These are phyloP conservation scores for Zygosaccharomyces lentus DNA, from an alignment of 805 yeast species.

Conservation along the genomic window DNA sequence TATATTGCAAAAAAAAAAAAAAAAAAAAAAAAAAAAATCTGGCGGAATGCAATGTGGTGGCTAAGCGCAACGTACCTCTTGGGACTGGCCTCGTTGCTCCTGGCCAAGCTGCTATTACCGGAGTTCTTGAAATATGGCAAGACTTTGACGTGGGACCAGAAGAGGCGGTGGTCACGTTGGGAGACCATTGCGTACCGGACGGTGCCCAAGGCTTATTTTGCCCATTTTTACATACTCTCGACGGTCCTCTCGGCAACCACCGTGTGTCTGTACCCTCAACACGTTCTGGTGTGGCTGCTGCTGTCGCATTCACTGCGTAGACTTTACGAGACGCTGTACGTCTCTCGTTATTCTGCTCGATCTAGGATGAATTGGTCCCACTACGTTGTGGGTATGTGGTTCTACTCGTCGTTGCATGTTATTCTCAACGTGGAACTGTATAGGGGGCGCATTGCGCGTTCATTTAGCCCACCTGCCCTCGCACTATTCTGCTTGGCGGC, in stretches of 20 bases:
- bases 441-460: constrained; percentile 14
- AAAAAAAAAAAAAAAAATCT: not conserved
- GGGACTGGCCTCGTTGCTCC: constrained; percentile 28
- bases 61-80: constrained; percentile 14
- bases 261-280: constrained; percentile 10
- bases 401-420: constrained; percentile 48
- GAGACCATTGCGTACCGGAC: constrained; percentile 33
- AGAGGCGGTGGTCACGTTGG: not conserved
- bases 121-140: constrained; percentile 45
- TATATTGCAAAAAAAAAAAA: too few relatives aligned
- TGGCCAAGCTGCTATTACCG: constrained; percentile 35
- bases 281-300: constrained; percentile 27
- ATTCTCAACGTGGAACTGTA: constrained; percentile 34
- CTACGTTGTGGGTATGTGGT: constrained; percentile 59
- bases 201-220: constrained; percentile 61
- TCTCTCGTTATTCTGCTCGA: constrained; percentile 43
- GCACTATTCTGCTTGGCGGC: constrained; percentile 25
- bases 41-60: not conserved
- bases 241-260: constrained; percentile 30
- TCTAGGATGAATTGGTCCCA: constrained; percentile 64
- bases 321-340: constrained; percentile 47
- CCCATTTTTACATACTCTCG: constrained; percentile 56
- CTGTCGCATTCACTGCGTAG: constrained; percentile 55
- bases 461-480: constrained; percentile 18
- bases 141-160: constrained; percentile 28